Evolutionary conservation across 1,139 yeast genomes (phyloP).

Genomic region (Candida frijolesensis): DNA sequence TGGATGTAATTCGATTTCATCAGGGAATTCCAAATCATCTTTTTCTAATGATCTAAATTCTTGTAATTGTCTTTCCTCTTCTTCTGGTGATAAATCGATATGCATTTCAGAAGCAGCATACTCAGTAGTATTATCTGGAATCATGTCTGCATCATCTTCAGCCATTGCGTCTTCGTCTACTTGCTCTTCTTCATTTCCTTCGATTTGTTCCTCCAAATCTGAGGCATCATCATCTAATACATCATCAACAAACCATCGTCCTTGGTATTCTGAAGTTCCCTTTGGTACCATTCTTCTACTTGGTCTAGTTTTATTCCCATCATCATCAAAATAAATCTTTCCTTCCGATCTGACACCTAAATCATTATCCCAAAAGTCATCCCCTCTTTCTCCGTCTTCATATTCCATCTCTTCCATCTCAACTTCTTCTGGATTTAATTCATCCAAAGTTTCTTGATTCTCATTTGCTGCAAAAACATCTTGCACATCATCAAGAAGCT

Average conservation of each 20-base stretch:
- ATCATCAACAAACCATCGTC: constrained; percentile 82
- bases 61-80: constrained; percentile 76
- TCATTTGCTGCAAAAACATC: constrained; percentile 48
- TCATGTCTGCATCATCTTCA: constrained; percentile 25
- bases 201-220: constrained; percentile 45
- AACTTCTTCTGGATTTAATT: constrained; percentile 60
- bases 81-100: constrained; percentile 77
- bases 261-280: constrained; percentile 93
- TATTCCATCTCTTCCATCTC: constrained; percentile 53
- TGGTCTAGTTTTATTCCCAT: constrained; percentile 31
- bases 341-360: constrained; percentile 74
- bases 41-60: constrained; percentile 69
- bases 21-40: constrained; percentile 93
- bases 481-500: constrained; percentile 20
- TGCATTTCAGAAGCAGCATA: constrained; percentile 58
- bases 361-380: constrained; percentile 8
- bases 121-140: constrained; percentile 46
- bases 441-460: constrained; percentile 67
- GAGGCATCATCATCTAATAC: constrained; percentile 52
- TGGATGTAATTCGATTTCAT: constrained; percentile 87
- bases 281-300: constrained; percentile 61
- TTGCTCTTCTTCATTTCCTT: constrained; percentile 24
- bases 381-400: constrained; percentile 9
- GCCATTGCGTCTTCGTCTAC: constrained; percentile 44
- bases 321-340: constrained; percentile 55